Evolutionary conservation across 176 grass and related monocot species (phyloP).

Genomic region (Juncus effusus): DNA sequence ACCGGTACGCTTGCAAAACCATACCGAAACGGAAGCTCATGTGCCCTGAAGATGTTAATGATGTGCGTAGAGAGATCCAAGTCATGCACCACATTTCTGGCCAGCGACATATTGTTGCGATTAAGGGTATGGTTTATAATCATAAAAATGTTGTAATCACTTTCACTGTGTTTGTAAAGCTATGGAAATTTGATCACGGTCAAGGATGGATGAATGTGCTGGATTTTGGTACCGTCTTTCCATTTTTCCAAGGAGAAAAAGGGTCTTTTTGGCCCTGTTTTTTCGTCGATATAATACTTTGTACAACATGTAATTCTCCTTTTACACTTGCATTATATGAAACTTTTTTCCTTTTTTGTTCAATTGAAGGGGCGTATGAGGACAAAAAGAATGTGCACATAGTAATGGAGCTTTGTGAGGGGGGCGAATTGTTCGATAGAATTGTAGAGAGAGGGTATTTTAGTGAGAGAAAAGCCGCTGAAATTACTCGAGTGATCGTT

Average conservation of each 20-base stretch:
- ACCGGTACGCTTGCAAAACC: slow-evolving; percentile 58
- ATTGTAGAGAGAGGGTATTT: slow-evolving; percentile 72
- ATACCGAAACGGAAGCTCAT: slow-evolving; percentile 37
- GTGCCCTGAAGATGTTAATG: slow-evolving; percentile 3
- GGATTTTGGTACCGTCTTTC: slow-evolving; percentile 15
- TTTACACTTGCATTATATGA: not conserved
- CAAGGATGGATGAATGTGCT: slow-evolving; percentile 56
- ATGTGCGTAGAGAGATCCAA: slow-evolving; percentile 27
- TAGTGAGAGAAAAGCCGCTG: slow-evolving; percentile 66
- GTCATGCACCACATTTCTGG: not conserved
- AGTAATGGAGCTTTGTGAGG: slow-evolving; percentile 89
- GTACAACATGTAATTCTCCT: too few relatives aligned
- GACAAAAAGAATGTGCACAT: slow-evolving; percentile 62
- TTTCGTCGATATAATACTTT: too few relatives aligned
- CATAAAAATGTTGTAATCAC: not conserved
- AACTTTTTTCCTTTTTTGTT: not conserved
- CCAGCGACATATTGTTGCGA: too few relatives aligned
- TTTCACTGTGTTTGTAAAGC: not conserved
- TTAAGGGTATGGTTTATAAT: not conserved
- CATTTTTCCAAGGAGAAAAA: too few relatives aligned
- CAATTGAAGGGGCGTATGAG: slow-evolving; percentile 30
- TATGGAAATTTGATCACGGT: slow-evolving; percentile 30
- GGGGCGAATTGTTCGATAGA: slow-evolving; percentile 86
- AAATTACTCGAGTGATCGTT: slow-evolving; percentile 61
- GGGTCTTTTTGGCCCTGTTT: too few relatives aligned